Conservation (phyloP, 108 stramenopile species). For the Nannochloropsis granulata region DNA sequence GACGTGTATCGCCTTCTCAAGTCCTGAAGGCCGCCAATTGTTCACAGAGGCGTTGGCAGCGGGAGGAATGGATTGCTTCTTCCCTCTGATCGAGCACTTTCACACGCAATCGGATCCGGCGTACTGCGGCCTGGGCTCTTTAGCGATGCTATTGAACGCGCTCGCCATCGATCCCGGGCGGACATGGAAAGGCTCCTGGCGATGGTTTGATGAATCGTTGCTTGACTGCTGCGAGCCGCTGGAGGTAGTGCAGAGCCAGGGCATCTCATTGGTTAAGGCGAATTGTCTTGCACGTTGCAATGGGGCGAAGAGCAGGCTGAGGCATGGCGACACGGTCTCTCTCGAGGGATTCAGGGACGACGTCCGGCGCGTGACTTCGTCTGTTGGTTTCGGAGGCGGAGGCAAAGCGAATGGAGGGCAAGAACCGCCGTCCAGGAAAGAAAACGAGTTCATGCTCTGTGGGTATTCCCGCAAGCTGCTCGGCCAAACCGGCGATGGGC, state of each 20-base stretch:
- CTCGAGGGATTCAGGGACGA: conserved; percentile 53
- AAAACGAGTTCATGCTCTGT: conserved; percentile 41
- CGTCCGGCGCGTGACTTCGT: conserved; percentile 39
- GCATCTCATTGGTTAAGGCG: conserved; percentile 21
- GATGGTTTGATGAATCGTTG: conserved; percentile 78
- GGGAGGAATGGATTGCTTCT: neutral
- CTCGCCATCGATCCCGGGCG: conserved; percentile 67
- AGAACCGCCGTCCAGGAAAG: neutral
- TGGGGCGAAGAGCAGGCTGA: neutral
- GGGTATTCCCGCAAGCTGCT: conserved; percentile 55
- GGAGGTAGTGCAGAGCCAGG: conserved; percentile 23
- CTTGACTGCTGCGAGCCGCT: conserved; percentile 59
- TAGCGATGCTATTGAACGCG: conserved; percentile 78
- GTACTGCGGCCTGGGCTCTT: conserved; percentile 75
- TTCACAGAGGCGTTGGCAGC: neutral
- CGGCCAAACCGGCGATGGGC: conserved; percentile 80
- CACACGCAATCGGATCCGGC: conserved; percentile 80
- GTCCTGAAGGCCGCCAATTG: neutral
- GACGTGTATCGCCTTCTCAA: neutral
- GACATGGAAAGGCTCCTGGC: conserved; percentile 76
- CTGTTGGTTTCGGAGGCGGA: neutral
- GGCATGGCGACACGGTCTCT: conserved; percentile 21
- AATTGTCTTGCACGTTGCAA: conserved; percentile 38
- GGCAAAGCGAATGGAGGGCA: neutral
- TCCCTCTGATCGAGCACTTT: conserved; percentile 45